These are phyloP conservation scores for Dendrobium officinale DNA, from an alignment of 106 monocot genomes.

Conservation along the genomic window DNA sequence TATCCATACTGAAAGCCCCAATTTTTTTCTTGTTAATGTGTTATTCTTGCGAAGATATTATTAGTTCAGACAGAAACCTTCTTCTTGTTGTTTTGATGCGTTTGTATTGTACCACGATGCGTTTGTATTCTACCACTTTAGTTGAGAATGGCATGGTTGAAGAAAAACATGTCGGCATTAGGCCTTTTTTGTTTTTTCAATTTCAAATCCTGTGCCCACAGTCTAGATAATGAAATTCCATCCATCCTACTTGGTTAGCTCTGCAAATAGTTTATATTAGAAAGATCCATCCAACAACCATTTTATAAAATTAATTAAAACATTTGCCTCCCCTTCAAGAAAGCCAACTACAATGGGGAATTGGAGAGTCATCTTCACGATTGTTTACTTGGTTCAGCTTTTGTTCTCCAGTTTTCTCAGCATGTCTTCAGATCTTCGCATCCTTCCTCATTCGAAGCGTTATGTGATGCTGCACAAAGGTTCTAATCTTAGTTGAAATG, in stretches of 20 bases:
- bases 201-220: not conserved
- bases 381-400: not conserved
- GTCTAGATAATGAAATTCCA: not conserved
- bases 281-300: conserved; percentile 1
- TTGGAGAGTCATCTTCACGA: not conserved
- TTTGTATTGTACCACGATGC: not conserved
- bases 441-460: not conserved
- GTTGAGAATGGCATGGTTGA: not conserved
- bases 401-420: not conserved
- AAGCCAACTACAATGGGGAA: not conserved
- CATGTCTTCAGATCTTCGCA: not conserved
- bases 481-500: not conserved
- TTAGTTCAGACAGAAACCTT: not conserved
- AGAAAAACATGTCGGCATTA: not conserved
- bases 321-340: not conserved
- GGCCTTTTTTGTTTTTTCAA: not conserved
- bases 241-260: not conserved
- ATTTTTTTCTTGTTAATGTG: not conserved
- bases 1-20: not conserved
- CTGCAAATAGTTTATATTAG: not conserved
- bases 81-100: not conserved
- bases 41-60: not conserved
- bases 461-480: not conserved
- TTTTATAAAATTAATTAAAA: not conserved
- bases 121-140: not conserved